Evolutionary conservation across 257 asterid genomes (phyloP).

Genomic region (Oldenlandia corymbosa): DNA sequence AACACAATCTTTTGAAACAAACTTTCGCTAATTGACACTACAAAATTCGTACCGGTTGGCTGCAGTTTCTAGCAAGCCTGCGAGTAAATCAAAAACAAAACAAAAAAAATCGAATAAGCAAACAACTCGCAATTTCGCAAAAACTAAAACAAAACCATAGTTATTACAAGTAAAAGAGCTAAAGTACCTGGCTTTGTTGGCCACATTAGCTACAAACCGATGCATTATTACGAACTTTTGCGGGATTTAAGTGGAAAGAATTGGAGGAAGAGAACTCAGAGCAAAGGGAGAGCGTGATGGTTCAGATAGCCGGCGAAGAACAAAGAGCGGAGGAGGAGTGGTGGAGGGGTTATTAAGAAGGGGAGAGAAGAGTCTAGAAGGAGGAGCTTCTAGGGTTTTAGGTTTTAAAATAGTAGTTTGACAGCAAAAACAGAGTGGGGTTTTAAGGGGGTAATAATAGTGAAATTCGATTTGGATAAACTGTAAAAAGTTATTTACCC

Average conservation of each 20-base stretch:
- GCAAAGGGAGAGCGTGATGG: not conserved
- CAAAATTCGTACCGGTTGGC: constrained; percentile 33
- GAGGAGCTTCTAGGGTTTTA: constrained; percentile 39
- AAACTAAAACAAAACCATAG: not conserved
- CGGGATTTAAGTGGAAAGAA: not conserved
- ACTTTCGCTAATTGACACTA: not conserved
- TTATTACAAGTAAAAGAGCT: not conserved
- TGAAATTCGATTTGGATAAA: not conserved
- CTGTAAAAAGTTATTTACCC: no score
- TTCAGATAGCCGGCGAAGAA: not conserved
- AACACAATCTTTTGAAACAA: not conserved
- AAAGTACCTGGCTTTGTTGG: constrained; percentile 55
- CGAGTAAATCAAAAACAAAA: not conserved
- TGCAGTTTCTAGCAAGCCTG: constrained; percentile 37
- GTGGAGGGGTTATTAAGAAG: constrained; percentile 16
- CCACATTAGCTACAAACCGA: constrained; percentile 81
- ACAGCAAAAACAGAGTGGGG: constrained; percentile 11
- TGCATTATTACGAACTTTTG: constrained; percentile 38
- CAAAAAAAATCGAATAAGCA: not conserved
- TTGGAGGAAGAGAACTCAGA: not conserved
- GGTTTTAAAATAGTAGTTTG: not conserved
- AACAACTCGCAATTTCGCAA: not conserved
- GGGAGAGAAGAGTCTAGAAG: constrained; percentile 65
- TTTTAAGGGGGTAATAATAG: constrained; percentile 14
- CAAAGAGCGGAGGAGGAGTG: not conserved